phyloP scores from a whole-genome alignment of 1,284 basidiomycete genomes.

The Trametes polyzona region DNA sequence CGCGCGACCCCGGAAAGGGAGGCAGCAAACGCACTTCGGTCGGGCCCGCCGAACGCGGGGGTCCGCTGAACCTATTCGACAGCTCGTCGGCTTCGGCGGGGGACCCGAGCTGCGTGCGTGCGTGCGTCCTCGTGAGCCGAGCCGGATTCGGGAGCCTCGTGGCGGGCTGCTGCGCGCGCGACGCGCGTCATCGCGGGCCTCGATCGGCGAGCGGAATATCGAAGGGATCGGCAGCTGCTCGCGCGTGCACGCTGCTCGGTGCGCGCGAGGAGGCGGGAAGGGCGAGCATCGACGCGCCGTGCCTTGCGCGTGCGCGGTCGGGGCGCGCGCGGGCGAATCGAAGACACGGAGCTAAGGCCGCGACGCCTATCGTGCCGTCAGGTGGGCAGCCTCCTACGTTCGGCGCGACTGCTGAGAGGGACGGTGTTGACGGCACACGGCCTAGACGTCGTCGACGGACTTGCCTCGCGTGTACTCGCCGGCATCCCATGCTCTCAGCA shows the following conservation, averaged over 20 bases:
- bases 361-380: not conserved
- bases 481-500: not conserved
- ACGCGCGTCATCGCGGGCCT: not conserved
- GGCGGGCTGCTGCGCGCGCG: not conserved
- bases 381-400: not conserved
- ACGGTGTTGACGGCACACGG: too few relatives aligned
- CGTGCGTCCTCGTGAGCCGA: too few relatives aligned
- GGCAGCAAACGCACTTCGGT: not conserved
- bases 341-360: slow-evolving; percentile 5
- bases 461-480: not conserved
- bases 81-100: not conserved
- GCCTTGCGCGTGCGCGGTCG: not conserved
- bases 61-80: not conserved
- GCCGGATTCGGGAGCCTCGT: not conserved
- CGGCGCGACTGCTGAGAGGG: too few relatives aligned
- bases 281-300: not conserved
- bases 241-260: not conserved
- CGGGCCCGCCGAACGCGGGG: not conserved
- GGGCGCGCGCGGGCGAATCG: not conserved
- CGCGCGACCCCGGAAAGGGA: not conserved
- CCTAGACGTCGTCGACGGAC: not conserved
- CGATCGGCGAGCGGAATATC: not conserved
- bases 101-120: not conserved
- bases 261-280: too few relatives aligned
- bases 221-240: not conserved